Percentiles rank a stretch among this genome's conserved stretches.
These are phyloP conservation scores for Raffaelea albimanens DNA, from an alignment of 2,329 filamentous ascomycete genomes.

Conservation along the genomic window DNA sequence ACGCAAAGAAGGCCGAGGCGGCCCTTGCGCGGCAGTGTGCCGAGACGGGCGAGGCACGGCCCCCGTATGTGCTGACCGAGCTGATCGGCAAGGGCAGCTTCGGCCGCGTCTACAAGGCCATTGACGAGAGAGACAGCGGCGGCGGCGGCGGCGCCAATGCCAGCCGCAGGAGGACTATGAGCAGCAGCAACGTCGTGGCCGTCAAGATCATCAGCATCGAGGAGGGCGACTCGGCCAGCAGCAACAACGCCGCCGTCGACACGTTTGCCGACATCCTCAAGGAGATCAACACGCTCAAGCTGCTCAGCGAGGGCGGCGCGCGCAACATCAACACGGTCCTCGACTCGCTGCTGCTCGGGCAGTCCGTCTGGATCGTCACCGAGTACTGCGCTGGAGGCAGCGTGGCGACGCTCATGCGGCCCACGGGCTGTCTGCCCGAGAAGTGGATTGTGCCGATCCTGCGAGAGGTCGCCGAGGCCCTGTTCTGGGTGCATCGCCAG, in stretches of 20 bases:
- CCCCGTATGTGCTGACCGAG: too few species aligned
- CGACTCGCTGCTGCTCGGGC: slow-evolving; percentile 66
- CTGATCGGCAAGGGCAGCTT: slow-evolving; percentile 49
- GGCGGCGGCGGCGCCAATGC: too few species aligned
- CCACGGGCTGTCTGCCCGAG: slow-evolving; percentile 59
- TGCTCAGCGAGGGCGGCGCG: slow-evolving; percentile 64
- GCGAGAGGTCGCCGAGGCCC: slow-evolving; percentile 55
- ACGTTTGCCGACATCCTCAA: slow-evolving; percentile 62
- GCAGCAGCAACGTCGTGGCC: slow-evolving; percentile 42
- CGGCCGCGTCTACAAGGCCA: slow-evolving; percentile 58
- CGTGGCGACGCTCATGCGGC: slow-evolving; percentile 62
- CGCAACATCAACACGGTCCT: slow-evolving; percentile 75
- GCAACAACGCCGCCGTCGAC: slow-evolving; percentile 38
- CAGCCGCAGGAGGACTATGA: slow-evolving; percentile 15
- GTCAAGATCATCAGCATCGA: slow-evolving; percentile 81
- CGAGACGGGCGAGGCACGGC: too few species aligned
- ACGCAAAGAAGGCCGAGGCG: too few species aligned
- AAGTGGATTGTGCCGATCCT: slow-evolving; percentile 43
- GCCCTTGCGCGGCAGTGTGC: too few species aligned
- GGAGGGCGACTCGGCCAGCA: slow-evolving; percentile 52
- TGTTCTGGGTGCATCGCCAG: slow-evolving; percentile 58
- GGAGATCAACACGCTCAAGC: slow-evolving; percentile 59
- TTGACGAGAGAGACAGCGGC: too few species aligned
- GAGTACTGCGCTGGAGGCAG: slow-evolving; percentile 82
- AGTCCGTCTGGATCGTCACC: slow-evolving; percentile 80